phyloP scores from a whole-genome alignment of 2,329 filamentous ascomycete genomes.

The Penicillium sp. region DNA sequence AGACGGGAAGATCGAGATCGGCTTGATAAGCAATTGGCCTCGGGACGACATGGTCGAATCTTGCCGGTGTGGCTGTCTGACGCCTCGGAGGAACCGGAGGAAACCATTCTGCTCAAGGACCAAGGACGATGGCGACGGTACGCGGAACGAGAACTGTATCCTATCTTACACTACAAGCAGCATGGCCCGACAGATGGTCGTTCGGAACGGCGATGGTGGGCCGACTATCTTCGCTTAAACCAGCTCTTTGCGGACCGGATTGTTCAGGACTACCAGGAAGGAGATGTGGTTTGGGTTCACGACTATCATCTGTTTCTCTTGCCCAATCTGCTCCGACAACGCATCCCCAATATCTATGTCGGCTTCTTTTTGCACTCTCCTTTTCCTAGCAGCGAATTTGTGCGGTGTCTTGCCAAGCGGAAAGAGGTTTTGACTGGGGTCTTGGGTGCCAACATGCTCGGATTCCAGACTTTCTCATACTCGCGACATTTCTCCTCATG shows the following conservation, averaged over 20 bases:
- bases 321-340: constrained; percentile 79
- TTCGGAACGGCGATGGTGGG: constrained; percentile 75
- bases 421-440: constrained; percentile 89
- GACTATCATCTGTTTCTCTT: constrained; percentile 91
- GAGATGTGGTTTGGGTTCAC: constrained; percentile 86
- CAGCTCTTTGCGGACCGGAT: constrained; percentile 87
- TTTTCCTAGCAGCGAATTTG: constrained; percentile 93
- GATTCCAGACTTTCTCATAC: constrained; percentile 94
- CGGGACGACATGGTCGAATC: constrained; percentile 69
- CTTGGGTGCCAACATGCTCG: constrained; percentile 84
- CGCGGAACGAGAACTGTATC: constrained; percentile 86
- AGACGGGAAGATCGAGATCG: constrained; percentile 62
- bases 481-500: constrained; percentile 91
- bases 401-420: constrained; percentile 77
- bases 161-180: constrained; percentile 92
- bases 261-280: constrained; percentile 80
- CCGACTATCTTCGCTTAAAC: constrained; percentile 90
- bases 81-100: constrained; percentile 62
- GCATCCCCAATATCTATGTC: constrained; percentile 82
- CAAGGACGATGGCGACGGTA: constrained; percentile 84
- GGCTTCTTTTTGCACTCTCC: constrained; percentile 91
- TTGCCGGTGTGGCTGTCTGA: constrained; percentile 86
- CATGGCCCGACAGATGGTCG: constrained; percentile 83
- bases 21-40: constrained; percentile 67
- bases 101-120: constrained; percentile 66